A percentile compares a stretch with the other conserved stretches of the same genome.
phyloP scores from a whole-genome alignment of 2,329 filamentous ascomycete genomes.

The Sporothrix pseudoabietina region DNA sequence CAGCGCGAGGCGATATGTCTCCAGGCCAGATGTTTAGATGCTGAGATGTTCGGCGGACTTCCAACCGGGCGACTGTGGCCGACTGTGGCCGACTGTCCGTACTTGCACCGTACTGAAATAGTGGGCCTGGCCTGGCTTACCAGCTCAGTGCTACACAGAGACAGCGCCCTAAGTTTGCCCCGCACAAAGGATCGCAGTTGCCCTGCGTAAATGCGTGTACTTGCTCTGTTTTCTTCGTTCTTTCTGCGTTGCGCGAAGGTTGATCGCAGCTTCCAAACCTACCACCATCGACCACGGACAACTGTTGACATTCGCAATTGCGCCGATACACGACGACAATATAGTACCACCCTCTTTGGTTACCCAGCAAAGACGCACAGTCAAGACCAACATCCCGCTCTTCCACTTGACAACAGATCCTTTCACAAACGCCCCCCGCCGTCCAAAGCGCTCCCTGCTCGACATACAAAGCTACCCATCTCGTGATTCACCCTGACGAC shows the following conservation, averaged over 20 bases:
- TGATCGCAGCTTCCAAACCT: conserved; percentile 10
- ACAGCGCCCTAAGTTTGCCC: conserved; percentile 14
- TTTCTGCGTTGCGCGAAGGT: neutral
- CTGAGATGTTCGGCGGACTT: neutral
- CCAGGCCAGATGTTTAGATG: neutral
- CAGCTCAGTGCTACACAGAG: neutral
- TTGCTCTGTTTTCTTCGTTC: neutral
- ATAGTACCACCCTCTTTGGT: neutral
- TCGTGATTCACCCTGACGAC: neutral
- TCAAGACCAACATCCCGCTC: neutral
- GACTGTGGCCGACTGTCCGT: neutral
- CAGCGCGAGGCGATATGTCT: neutral
- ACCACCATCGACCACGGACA: neutral
- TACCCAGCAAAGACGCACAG: neutral
- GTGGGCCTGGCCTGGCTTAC: conserved; percentile 6
- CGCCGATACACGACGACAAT: neutral
- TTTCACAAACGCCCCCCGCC: neutral
- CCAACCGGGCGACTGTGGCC: neutral
- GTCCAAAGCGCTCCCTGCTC: neutral
- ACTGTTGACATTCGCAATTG: neutral
- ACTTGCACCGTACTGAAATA: neutral
- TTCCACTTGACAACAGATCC: neutral
- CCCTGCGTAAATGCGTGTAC: neutral
- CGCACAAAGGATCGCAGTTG: conserved; percentile 1
- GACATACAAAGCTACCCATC: neutral